Percentiles rank a stretch among this genome's conserved stretches.
These are phyloP conservation scores for Entrophospora sp. DNA, from an alignment of 192 early-diverging fungal genomes.

Conservation along the genomic window DNA sequence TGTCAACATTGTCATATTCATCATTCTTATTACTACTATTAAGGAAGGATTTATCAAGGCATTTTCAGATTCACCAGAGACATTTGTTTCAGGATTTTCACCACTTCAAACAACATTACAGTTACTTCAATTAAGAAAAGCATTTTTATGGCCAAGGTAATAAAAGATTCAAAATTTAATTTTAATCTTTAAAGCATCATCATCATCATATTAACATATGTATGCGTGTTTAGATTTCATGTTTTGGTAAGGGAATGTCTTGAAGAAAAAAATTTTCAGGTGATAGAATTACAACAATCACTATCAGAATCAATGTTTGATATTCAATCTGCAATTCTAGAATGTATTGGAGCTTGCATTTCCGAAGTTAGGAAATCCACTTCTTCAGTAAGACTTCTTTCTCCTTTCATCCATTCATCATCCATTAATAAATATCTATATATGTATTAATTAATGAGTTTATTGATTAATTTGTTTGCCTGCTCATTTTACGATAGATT, in stretches of 20 bases:
- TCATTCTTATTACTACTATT: not conserved
- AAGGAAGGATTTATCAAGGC: constrained; percentile 86
- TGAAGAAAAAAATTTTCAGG: constrained; percentile 42
- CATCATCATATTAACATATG: not conserved
- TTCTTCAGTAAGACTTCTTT: no score
- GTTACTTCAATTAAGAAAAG: constrained; percentile 67
- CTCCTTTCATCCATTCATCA: no score
- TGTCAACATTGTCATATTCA: no score
- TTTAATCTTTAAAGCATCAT: not conserved
- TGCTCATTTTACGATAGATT: constrained; percentile 36
- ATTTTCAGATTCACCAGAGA: constrained; percentile 79
- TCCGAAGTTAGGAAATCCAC: not conserved
- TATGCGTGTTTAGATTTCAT: constrained; percentile 75
- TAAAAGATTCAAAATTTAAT: not conserved
- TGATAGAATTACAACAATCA: constrained; percentile 70
- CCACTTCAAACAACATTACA: constrained; percentile 84
- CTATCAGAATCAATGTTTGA: constrained; percentile 73
- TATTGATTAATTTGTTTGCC: no score
- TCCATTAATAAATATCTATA: no score
- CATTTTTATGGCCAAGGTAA: constrained; percentile 86
- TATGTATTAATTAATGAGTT: no score
- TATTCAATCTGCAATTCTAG: constrained; percentile 73
- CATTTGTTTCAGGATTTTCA: constrained; percentile 71
- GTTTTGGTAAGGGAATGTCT: constrained; percentile 47
- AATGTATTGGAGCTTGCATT: constrained; percentile 31